A percentile compares a stretch with the other conserved stretches of the same genome.
These are phyloP conservation scores for Solanum bukasovii DNA, from an alignment of 257 asterid species.

Conservation along the genomic window DNA sequence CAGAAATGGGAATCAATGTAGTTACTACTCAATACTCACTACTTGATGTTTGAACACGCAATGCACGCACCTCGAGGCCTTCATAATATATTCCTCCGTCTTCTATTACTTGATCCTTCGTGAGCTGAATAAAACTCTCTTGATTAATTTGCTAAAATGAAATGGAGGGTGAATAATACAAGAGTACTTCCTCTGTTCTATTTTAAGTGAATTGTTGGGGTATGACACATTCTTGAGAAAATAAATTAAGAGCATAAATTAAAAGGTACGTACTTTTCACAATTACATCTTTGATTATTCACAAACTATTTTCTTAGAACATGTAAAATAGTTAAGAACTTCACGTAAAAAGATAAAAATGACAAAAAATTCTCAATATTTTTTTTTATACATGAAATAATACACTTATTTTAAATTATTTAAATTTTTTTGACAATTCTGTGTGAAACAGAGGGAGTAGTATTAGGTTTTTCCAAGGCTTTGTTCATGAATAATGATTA, in stretches of 20 bases:
- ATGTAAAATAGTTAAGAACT: neutral
- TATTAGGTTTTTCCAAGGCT: neutral
- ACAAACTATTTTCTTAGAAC: neutral
- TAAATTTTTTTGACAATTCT: neutral
- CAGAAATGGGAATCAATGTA: conserved; percentile 2
- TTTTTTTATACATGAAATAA: too few species aligned
- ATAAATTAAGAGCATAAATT: neutral
- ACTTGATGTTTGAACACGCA: neutral
- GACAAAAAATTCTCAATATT: too few species aligned
- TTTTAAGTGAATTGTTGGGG: neutral
- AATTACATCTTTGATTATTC: neutral
- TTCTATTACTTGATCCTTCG: neutral
- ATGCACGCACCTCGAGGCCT: neutral
- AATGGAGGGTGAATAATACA: too few species aligned
- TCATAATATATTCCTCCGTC: neutral
- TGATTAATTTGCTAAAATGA: neutral
- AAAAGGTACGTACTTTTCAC: neutral
- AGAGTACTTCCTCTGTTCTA: too few species aligned
- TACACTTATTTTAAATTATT: neutral
- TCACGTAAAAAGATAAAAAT: too few species aligned
- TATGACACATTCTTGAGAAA: too few species aligned
- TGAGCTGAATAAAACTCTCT: neutral
- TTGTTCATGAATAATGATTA: neutral
- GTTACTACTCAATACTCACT: neutral
- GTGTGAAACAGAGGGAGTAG: neutral